These are phyloP conservation scores for Thuja plicata DNA, from an alignment of 83 land plant species.

Conservation along the genomic window DNA sequence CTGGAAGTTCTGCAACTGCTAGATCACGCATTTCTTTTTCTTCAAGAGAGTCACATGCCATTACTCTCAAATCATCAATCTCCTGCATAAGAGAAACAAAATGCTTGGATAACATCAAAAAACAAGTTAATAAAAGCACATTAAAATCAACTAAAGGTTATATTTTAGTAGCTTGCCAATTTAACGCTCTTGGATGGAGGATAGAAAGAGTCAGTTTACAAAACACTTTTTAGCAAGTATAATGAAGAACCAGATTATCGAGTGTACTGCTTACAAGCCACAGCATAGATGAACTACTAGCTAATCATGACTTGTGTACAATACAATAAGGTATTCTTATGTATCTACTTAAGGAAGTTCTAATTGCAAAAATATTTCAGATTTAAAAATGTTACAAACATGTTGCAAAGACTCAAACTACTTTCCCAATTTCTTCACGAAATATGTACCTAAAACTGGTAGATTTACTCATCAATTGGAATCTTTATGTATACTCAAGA, in stretches of 20 bases:
- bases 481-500: too few species aligned
- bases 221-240: neutral
- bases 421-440: too few species aligned
- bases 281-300: neutral
- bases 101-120: neutral
- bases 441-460: too few species aligned
- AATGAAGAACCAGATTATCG: neutral
- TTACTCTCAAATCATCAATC: constrained; percentile 56
- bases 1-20: constrained; percentile 71
- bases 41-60: constrained; percentile 61
- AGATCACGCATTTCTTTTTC: constrained; percentile 83
- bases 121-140: neutral
- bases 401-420: too few species aligned
- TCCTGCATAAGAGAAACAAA: constrained; percentile 43
- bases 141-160: neutral
- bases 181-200: neutral
- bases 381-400: too few species aligned
- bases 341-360: neutral
- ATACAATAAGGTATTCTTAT: neutral
- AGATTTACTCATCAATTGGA: too few species aligned
- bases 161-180: neutral
- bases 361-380: neutral
- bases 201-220: neutral
- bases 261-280: neutral
- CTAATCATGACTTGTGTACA: neutral